Evolutionary conservation across 495 filamentous ascomycete species (phyloP), one percentile per base, ranked within the genome.

Genomic region (Talaromyces ruber): DNA sequence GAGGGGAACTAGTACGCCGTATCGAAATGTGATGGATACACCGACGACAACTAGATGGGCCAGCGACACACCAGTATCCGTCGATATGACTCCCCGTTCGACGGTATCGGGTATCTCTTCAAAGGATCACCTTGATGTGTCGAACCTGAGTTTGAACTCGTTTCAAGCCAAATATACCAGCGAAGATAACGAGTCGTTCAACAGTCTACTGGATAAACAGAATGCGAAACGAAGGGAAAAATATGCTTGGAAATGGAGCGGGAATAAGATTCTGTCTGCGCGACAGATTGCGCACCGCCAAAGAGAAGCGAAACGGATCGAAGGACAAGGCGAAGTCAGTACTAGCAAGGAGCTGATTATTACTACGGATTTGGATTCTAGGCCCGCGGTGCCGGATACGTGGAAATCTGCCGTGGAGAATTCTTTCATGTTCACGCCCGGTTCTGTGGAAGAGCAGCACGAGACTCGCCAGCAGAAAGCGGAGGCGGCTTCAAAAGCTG

Each of bases 181-280:
- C 65, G 94, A 98, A 74, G 94, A 98, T 71, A 97, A 98, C 68
- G 93, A 96, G 67, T 91, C 87, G 56, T 97, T 98, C 78, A 93
- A 96, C 74, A 88, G 88, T 67, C 79, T 98, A 1, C 76, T 98
- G 12, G 94, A 98, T 74, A 91, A 88, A 70, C 91, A 97, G 66
- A 98, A 97, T 68, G 80, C 84, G 26, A 93, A 92, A 71, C 82
- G 81, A 43, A 84, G 87, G 12, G 87, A 90, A 68, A 93, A 90
- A 64, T 86, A 96, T 68, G 86, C 85, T 0, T 98, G 93, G 88
- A 78, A 97, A 55, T 96, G 91, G 87, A 82, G 80, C 32, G 86
- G 84, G 26, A 97, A 98, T 71, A 95, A 95, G 73, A 82, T 97
- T 26, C 92, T 91, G 0, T 86, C 92, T 5, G 88, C 91, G 51